phyloP scores from a whole-genome alignment of 768 basidiomycete genomes.

The Lactarius hengduanensis region DNA sequence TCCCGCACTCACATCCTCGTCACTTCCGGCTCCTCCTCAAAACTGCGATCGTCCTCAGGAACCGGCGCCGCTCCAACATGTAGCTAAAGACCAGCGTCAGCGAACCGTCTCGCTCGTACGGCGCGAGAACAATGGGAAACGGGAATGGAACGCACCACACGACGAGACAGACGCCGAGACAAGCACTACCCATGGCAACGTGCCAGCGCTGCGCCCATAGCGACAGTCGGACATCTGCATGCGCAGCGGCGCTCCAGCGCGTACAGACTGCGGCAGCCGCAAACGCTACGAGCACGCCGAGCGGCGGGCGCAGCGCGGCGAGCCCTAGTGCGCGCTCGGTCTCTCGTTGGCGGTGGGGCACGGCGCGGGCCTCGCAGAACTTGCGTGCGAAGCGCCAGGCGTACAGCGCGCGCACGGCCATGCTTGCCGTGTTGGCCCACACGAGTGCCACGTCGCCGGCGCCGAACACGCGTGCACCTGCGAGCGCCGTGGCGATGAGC shows the following conservation, averaged over 20 bases:
- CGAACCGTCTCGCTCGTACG: background rate
- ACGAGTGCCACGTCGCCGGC: constrained; percentile 70
- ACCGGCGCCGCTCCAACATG: background rate
- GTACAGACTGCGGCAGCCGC: constrained; percentile 31
- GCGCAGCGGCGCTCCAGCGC: constrained; percentile 31
- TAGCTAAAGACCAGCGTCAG: background rate
- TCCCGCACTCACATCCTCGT: too few species aligned
- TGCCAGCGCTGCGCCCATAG: constrained; percentile 34
- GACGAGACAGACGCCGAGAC: constrained; percentile 22
- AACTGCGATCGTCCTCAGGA: background rate
- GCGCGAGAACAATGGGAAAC: background rate
- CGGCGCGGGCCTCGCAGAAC: constrained; percentile 43
- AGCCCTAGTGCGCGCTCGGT: background rate
- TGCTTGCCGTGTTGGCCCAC: constrained; percentile 72
- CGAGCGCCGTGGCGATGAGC: constrained; percentile 58
- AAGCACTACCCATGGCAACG: constrained; percentile 31
- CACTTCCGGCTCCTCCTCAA: background rate
- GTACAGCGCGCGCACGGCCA: constrained; percentile 62
- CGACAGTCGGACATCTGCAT: constrained; percentile 25
- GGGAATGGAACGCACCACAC: background rate
- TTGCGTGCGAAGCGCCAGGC: constrained; percentile 47
- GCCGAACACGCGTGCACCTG: constrained; percentile 42
- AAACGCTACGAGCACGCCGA: constrained; percentile 32
- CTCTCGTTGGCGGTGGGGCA: background rate
- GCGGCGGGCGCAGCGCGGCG: constrained; percentile 31